phyloP scores from a whole-genome alignment of 306 rosid genomes.

The Sicyos edulis region DNA sequence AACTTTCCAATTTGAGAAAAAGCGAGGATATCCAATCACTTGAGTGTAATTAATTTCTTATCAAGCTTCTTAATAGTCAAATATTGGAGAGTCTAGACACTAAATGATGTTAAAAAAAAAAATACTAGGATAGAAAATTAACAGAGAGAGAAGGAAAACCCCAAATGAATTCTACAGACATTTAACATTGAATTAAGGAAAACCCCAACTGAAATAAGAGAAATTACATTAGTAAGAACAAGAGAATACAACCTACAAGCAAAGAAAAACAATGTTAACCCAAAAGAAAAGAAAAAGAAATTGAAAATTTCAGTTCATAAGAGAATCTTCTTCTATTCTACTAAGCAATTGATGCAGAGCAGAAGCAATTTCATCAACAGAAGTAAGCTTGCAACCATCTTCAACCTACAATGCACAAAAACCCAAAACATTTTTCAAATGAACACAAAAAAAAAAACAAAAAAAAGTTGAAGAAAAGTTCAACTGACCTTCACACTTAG shows the following conservation, averaged over 20 bases:
- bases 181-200: background rate
- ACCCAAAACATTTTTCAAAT: background rate
- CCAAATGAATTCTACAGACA: background rate
- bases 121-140: no score
- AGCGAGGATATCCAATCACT: no score
- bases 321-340: slow-evolving; percentile 66
- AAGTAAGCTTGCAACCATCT: slow-evolving; percentile 70
- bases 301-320: slow-evolving; percentile 26
- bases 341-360: slow-evolving; percentile 66
- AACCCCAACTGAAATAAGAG: background rate
- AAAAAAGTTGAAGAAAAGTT: background rate
- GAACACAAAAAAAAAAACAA: background rate
- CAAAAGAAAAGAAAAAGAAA: no score
- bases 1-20: no score
- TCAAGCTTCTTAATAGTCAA: no score
- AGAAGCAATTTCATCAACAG: slow-evolving; percentile 84
- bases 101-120: no score
- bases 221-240: slow-evolving; percentile 37
- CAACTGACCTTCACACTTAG: slow-evolving; percentile 64
- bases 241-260: slow-evolving; percentile 26
- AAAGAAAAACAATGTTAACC: background rate
- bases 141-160: background rate
- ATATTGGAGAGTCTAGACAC: no score
- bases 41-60: no score
- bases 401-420: slow-evolving; percentile 47